Base-by-base conservation (phyloP, 805 yeast species). In the Candida multigemmis region DNA sequence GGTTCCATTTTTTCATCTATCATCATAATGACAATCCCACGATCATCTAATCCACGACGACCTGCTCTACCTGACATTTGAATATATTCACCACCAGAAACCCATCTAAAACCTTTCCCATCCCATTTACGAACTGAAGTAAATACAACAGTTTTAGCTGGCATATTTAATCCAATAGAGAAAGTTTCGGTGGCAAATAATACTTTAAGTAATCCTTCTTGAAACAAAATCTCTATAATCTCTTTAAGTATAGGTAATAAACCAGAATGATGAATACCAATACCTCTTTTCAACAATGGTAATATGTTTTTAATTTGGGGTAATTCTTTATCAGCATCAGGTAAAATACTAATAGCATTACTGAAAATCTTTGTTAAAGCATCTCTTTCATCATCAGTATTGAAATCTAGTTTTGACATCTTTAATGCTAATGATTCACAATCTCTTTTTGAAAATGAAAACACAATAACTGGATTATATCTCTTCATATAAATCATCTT, bases 1-100 rank as follows among this genome's bases (percentile, higher is more conserved):
- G 99, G 98, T 53, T 91, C 98, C 99, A 91, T 91, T 48, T 91
- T 91, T 51, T 91, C 97, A 51, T 91, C 97, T 52, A 91, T 86
- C 99, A 91, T 91, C 91, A 91, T 83, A 40, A 91, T 91, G 26
- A 91, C 99, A 54, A 91, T 86, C 60, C 99, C 99, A 53, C 98
- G 80, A 53, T 91, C 98, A 68, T 91, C 99, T 42, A 91, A 71
- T 48, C 99, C 99, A 70, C 98, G 83, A 68, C 98, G 87, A 43
- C 99, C 99, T 13, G 99, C 99, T 57, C 99, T 77, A 40, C 99
- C 99, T 23, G 96, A 84, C 99, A 91, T 91, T 61, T 91, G 99
- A 48, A 91, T 91, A 57, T 91, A 91, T 60, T 91, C 99, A 64
- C 99, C 99, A 33, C 98, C 98, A 31, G 95, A 83, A 17, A 91